Base-by-base conservation (phyloP, 2,329 filamentous ascomycete species). In the Talaromyces sp. region DNA sequence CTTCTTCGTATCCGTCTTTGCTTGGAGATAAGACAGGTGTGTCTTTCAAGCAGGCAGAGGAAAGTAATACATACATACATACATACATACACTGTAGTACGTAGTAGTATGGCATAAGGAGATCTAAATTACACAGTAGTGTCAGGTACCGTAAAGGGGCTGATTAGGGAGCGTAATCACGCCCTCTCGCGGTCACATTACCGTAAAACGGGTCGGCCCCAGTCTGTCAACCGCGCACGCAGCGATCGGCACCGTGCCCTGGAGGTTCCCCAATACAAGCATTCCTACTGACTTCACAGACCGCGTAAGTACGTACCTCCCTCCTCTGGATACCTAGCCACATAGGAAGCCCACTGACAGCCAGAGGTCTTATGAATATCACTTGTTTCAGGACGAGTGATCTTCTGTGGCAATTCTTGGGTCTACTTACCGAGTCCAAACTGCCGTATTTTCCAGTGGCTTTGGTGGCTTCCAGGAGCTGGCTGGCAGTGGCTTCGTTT, bases 81-180 rank as follows among this genome's bases (percentile, higher is more conserved):
- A n/a, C n/a, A n/a, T n/a, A n/a, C n/a, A n/a, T n/a, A n/a, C n/a
- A n/a, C n/a, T n/a, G n/a, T n/a, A n/a, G 28, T 33, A 35, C 16
- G 12, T 21, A 18, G 9, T 5, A 5, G 21, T 16, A 35, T 3
- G 7, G 14, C 12, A 2, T 35, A 21, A 23, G 31, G 18, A 37
- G 31, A 54, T 54, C 50, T 35, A 23, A 23, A 54, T 35, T 54
- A 54, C 50, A 35, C 14, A n/a, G n/a, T 5, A n/a, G 44, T 48
- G 44, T 48, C 12, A 48, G 46, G 25, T 54, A 54, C 50, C 50
- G 50, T 54, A 35, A 54, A 54, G 50, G 50, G 50, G 50, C 50
- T 37, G 50, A 21, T 54, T 21, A 14, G n/a, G n/a, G 46, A 8
- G 44, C 44, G 44, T 25, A 48, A 25, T 28, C 44, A 16, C 2